Evolutionary conservation across 2,329 filamentous ascomycete genomes (phyloP).

Genomic region (Aspergillus ruber): DNA sequence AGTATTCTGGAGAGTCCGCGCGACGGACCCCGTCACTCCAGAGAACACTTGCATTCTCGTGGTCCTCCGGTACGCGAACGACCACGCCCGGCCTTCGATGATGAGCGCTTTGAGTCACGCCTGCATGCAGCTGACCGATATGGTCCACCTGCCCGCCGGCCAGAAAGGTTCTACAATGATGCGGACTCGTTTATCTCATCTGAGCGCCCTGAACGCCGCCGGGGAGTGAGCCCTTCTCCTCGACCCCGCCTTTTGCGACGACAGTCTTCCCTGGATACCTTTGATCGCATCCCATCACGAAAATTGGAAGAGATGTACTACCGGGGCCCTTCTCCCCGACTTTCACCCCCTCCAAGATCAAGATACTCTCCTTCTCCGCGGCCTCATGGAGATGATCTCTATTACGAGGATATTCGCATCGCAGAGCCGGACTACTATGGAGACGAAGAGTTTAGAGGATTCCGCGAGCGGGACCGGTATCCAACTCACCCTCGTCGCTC

Average conservation of each 20-base stretch:
- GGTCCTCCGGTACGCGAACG: slow-evolving; percentile 30
- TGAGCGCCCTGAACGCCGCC: slow-evolving; percentile 43
- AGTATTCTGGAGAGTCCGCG: slow-evolving; percentile 25
- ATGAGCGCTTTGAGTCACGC: slow-evolving; percentile 37
- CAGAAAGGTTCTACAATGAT: slow-evolving; percentile 36
- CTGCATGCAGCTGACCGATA: slow-evolving; percentile 37
- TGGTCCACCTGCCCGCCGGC: slow-evolving; percentile 36
- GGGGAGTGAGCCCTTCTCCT: slow-evolving; percentile 49
- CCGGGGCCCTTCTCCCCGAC: slow-evolving; percentile 40
- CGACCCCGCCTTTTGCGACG: slow-evolving; percentile 67
- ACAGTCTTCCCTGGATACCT: slow-evolving; percentile 85
- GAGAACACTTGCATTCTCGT: slow-evolving; percentile 35
- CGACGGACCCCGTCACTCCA: slow-evolving; percentile 35
- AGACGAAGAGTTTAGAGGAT: slow-evolving; percentile 64
- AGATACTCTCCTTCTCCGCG: slow-evolving; percentile 51
- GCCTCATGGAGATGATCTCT: slow-evolving; percentile 46
- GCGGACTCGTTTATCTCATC: slow-evolving; percentile 30
- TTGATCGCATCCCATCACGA: slow-evolving; percentile 65
- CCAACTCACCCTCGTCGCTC: slow-evolving; percentile 44
- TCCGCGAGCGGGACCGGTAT: slow-evolving; percentile 56
- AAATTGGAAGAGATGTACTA: slow-evolving; percentile 40
- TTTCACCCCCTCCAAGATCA: slow-evolving; percentile 48
- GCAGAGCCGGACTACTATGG: slow-evolving; percentile 63
- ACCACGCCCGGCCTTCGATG: slow-evolving; percentile 22
- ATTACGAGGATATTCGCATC: slow-evolving; percentile 60